A percentile compares a stretch with the other conserved stretches of the same genome.
These are phyloP conservation scores for Pseudonitzschia pungens DNA, from an alignment of 108 stramenopile species.

Conservation along the genomic window DNA sequence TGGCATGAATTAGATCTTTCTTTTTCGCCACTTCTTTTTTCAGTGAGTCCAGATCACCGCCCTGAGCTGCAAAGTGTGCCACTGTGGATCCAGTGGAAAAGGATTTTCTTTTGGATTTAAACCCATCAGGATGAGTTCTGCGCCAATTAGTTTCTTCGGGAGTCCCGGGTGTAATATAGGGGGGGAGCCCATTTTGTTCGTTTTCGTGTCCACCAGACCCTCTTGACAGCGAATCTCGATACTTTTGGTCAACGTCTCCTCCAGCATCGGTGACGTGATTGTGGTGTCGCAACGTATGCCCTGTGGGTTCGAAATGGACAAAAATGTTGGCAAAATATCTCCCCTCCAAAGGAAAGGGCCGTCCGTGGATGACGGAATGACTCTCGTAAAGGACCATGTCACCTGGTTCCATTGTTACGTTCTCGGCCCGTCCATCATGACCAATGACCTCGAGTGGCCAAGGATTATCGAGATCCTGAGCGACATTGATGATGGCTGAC, in stretches of 20 bases:
- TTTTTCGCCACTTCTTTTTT: conserved; percentile 44
- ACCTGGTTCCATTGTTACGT: conserved; percentile 94
- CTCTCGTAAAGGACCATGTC: conserved; percentile 87
- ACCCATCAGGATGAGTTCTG: conserved; percentile 41
- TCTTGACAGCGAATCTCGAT: conserved; percentile 42
- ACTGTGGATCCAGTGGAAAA: conserved; percentile 62
- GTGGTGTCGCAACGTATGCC: conserved; percentile 76
- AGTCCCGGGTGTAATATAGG: conserved; percentile 64
- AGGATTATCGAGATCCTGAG: conserved; percentile 76
- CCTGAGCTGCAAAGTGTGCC: conserved; percentile 69
- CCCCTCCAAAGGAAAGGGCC: conserved; percentile 39
- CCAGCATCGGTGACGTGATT: conserved; percentile 38
- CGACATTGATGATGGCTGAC: conserved; percentile 87
- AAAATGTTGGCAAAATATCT: conserved; percentile 25
- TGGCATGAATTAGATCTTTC: conserved; percentile 58
- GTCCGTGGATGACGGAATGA: conserved; percentile 75
- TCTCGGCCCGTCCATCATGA: conserved; percentile 82
- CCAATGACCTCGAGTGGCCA: conserved; percentile 88
- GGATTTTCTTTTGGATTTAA: conserved; percentile 20
- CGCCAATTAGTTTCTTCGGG: conserved; percentile 71
- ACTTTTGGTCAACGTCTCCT: conserved; percentile 51
- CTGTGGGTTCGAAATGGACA: conserved; percentile 48
- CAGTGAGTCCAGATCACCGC: conserved; percentile 56
- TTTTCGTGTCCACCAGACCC: conserved; percentile 66
- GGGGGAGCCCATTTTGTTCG: conserved; percentile 57